Evolutionary conservation across 768 basidiomycete genomes (phyloP).

Genomic region (Boletus speciosus): DNA sequence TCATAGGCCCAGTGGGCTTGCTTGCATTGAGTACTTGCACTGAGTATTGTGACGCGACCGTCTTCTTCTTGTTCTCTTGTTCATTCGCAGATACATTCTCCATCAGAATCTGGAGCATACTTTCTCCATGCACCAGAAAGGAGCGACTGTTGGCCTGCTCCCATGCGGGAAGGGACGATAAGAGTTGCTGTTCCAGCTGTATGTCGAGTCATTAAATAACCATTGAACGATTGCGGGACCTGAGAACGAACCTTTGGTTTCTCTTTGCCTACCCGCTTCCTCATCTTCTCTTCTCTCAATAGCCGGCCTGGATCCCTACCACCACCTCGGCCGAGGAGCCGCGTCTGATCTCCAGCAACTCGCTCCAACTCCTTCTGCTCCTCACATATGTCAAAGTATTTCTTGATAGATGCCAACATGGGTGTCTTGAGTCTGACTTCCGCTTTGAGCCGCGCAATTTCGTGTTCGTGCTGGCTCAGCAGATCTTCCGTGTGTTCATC

Average conservation of each 20-base stretch:
- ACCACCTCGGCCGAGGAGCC: constrained; percentile 73
- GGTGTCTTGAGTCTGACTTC: constrained; percentile 78
- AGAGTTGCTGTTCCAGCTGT: constrained; percentile 86
- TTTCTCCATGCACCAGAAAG: constrained; percentile 83
- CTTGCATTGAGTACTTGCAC: constrained; percentile 25
- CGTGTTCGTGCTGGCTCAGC: constrained; percentile 77
- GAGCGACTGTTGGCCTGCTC: constrained; percentile 68
- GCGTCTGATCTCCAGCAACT: constrained; percentile 74
- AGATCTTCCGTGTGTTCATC: constrained; percentile 91
- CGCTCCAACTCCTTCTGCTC: constrained; percentile 87
- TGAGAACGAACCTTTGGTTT: constrained; percentile 72
- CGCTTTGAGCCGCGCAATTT: constrained; percentile 76
- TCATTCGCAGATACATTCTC: constrained; percentile 66
- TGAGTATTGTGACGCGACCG: constrained; percentile 35
- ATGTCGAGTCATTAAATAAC: constrained; percentile 34
- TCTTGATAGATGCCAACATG: constrained; percentile 70
- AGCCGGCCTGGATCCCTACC: constrained; percentile 80
- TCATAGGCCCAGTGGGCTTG: constrained; percentile 14
- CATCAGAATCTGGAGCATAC: constrained; percentile 75
- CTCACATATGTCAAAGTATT: constrained; percentile 87
- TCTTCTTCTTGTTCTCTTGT: constrained; percentile 75
- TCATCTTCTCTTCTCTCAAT: constrained; percentile 93
- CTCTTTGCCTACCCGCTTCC: constrained; percentile 88
- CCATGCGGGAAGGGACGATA: constrained; percentile 78
- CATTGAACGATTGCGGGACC: neutral